A percentile compares a stretch with the other conserved stretches of the same genome.
Evolutionary conservation across 371 early-diverging fungal species (phyloP).

Genomic region (Saksenaea vasiformis): DNA sequence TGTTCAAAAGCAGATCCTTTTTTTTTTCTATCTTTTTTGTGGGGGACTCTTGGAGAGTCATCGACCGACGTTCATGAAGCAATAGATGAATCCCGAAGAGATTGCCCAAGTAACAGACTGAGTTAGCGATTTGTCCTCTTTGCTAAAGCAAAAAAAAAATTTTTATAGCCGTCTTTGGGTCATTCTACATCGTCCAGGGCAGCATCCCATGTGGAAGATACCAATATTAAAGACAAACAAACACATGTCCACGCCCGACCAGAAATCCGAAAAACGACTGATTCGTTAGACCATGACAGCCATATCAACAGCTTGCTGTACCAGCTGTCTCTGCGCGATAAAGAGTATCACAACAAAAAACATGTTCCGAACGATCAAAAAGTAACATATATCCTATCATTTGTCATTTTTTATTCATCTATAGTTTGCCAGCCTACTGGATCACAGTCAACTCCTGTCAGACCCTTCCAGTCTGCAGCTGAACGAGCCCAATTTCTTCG

Average conservation of each 20-base stretch:
- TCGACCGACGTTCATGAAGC: conserved; percentile 31
- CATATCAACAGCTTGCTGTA: neutral
- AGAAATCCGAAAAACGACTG: neutral
- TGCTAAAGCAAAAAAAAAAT: neutral
- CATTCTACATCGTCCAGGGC: conserved; percentile 11
- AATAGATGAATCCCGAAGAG: conserved; percentile 44
- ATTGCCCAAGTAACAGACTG: conserved; percentile 25
- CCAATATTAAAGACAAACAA: neutral
- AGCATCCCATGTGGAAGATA: conserved; percentile 8
- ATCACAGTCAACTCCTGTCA: conserved; percentile 21
- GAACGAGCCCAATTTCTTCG: conserved; percentile 27
- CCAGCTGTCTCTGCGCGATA: neutral
- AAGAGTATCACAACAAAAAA: neutral
- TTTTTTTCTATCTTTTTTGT: conserved; percentile 12
- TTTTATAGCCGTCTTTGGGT: conserved; percentile 19
- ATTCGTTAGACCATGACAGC: neutral
- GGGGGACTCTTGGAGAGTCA: conserved; percentile 5
- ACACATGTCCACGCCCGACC: neutral
- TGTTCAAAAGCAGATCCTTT: neutral
- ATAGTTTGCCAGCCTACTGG: conserved; percentile 8
- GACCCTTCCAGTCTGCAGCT: neutral
- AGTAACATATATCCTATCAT: neutral
- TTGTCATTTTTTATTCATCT: neutral
- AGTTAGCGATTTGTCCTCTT: neutral
- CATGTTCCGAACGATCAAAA: neutral